Conservation (phyloP, 257 asterid genomes). For the Thymus mandschuricus region DNA sequence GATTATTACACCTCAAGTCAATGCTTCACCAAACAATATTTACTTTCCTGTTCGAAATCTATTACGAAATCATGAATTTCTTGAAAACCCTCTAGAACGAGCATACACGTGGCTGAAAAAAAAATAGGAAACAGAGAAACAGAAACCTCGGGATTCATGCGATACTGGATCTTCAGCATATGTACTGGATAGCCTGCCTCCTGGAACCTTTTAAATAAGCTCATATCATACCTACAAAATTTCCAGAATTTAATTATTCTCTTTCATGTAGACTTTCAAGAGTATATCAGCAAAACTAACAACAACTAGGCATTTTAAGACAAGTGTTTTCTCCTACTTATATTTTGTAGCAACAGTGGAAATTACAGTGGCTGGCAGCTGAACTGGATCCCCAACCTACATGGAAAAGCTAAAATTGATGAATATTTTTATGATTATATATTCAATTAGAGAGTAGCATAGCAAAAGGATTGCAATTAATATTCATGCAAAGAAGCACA, state of each 20-base stretch:
- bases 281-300: background rate
- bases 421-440: conserved; percentile 6
- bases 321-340: conserved; percentile 57
- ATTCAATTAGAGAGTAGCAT: background rate
- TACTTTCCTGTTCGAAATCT: background rate
- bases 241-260: conserved; percentile 18
- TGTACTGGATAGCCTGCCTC: conserved; percentile 95
- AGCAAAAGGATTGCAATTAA: conserved; percentile 2
- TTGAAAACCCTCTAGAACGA: background rate
- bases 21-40: conserved; percentile 10
- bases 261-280: conserved; percentile 3
- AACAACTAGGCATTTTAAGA: conserved; percentile 3
- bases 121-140: conserved; percentile 4
- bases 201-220: conserved; percentile 91
- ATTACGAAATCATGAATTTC: conserved; percentile 16
- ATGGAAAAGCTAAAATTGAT: conserved; percentile 25
- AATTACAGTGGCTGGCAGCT: conserved; percentile 95
- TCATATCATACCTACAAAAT: conserved; percentile 69
- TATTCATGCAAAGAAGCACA: conserved; percentile 12
- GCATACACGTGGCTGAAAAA: background rate
- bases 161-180: conserved; percentile 98
- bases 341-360: conserved; percentile 71
- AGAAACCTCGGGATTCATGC: conserved; percentile 96
- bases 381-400: conserved; percentile 98
- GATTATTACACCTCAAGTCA: background rate